Conservation (phyloP, 495 filamentous ascomycete species). For the Lentithecium fluviatile region DNA sequence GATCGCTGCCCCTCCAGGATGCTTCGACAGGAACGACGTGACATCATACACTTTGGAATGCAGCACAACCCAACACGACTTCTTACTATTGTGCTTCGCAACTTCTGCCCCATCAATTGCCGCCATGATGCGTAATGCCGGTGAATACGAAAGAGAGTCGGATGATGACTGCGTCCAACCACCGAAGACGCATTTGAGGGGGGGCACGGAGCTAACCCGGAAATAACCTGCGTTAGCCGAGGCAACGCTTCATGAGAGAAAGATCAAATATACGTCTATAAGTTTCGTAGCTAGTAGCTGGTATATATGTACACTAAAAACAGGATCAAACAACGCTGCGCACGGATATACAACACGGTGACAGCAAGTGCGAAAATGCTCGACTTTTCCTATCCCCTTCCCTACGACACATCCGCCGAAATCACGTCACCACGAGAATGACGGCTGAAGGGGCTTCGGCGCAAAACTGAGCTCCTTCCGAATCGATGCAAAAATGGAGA, state of each 20-base stretch:
- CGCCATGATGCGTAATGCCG: slow-evolving; percentile 5
- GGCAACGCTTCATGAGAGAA: no score
- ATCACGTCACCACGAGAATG: slow-evolving; percentile 25
- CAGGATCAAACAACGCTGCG: background rate
- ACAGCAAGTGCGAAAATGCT: no score
- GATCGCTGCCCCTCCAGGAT: slow-evolving; percentile 80
- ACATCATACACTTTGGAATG: slow-evolving; percentile 88
- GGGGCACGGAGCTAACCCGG: no score
- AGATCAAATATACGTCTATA: background rate
- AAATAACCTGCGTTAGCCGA: no score
- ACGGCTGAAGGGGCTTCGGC: slow-evolving; percentile 20
- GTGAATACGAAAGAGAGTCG: background rate
- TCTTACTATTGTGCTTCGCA: slow-evolving; percentile 66
- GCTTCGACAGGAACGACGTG: slow-evolving; percentile 74
- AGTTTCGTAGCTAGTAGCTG: background rate
- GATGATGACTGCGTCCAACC: slow-evolving; percentile 6
- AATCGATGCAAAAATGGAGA: slow-evolving; percentile 18
- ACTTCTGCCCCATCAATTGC: slow-evolving; percentile 56
- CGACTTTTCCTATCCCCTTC: no score
- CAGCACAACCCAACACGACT: slow-evolving; percentile 84
- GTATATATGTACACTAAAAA: background rate
- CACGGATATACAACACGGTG: no score
- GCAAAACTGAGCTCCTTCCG: slow-evolving; percentile 18
- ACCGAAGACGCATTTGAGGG: background rate
- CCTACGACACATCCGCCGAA: no score